phyloP scores from a whole-genome alignment of 75 land plant species.

The Cryptomeria japonica region DNA sequence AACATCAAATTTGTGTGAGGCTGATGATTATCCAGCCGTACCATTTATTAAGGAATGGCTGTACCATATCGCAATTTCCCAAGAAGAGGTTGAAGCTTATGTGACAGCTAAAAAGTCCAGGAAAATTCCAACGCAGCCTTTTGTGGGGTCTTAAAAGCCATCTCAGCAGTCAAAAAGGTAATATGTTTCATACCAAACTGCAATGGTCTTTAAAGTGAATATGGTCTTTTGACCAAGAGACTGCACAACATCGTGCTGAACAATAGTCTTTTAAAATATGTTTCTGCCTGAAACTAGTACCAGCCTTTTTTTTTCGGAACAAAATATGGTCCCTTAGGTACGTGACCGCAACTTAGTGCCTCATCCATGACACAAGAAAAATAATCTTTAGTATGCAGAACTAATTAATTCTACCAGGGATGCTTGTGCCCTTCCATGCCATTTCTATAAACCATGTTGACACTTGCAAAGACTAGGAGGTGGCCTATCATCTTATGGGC shows the following conservation, averaged over 20 bases:
- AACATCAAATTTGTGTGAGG: no score
- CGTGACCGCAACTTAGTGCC: background rate
- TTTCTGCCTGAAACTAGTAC: background rate
- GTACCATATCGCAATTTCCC: no score
- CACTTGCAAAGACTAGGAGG: background rate
- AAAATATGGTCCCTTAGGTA: background rate
- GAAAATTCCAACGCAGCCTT: no score
- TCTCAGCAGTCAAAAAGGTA: background rate
- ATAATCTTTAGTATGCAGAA: background rate
- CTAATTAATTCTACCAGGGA: background rate
- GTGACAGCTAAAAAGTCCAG: no score
- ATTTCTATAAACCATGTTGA: background rate
- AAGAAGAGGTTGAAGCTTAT: no score
- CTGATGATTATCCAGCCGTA: no score
- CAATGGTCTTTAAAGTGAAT: background rate
- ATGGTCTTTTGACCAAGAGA: background rate
- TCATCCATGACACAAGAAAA: background rate
- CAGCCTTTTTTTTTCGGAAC: background rate
- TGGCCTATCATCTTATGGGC: background rate
- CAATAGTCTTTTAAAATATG: background rate
- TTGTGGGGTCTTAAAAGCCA: no score
- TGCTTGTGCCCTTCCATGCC: background rate
- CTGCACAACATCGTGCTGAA: background rate
- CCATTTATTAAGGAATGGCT: no score
- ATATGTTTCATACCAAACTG: background rate